phyloP scores from a whole-genome alignment of 2,329 filamentous ascomycete genomes.

The Beauveria varroae region DNA sequence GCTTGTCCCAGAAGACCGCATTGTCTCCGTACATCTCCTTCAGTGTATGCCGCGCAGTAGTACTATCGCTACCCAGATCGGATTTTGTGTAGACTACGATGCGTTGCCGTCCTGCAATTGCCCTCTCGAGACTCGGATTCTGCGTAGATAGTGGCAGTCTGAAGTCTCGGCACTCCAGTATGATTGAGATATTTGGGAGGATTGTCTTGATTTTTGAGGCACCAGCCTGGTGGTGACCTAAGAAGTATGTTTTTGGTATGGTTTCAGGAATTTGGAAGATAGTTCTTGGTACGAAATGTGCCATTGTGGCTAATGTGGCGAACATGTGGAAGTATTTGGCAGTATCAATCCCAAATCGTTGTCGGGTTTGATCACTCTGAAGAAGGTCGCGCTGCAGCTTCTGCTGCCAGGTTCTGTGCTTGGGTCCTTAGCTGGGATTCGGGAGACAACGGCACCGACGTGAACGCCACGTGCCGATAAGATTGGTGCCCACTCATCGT shows the following conservation, averaged over 20 bases:
- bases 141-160: conserved; percentile 81
- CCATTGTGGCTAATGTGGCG: conserved; percentile 15
- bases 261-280: conserved; percentile 64
- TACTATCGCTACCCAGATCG: conserved; percentile 54
- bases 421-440: too few species aligned
- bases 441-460: too few species aligned
- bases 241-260: conserved; percentile 83
- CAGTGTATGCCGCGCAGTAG: conserved; percentile 20
- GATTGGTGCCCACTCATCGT: neutral
- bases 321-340: neutral
- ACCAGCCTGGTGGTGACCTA: conserved; percentile 84
- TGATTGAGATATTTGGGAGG: conserved; percentile 73
- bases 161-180: conserved; percentile 93
- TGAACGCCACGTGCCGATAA: conserved; percentile 8
- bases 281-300: conserved; percentile 63
- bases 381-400: neutral
- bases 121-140: conserved; percentile 81
- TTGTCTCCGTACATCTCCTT: conserved; percentile 27
- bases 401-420: neutral
- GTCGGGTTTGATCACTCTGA: neutral
- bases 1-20: conserved; percentile 38
- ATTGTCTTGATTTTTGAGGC: conserved; percentile 74
- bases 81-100: conserved; percentile 87
- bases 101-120: conserved; percentile 63
- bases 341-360: neutral